Conservation (phyloP, 2,329 filamentous ascomycete species). For the Colletotrichum navitas region DNA sequence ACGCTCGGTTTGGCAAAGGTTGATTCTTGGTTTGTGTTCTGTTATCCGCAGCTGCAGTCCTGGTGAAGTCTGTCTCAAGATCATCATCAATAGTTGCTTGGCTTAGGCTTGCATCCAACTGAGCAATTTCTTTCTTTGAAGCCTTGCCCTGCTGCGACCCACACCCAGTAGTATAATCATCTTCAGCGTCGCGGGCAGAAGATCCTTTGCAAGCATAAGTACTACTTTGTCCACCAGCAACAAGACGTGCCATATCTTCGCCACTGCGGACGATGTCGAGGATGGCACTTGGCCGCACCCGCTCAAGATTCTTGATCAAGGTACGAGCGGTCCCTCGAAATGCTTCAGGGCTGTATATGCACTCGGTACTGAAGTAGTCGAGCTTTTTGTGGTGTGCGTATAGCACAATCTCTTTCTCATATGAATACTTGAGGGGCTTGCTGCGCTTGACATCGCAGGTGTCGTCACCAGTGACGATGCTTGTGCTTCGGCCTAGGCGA, state of each 20-base stretch:
- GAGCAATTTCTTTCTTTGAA: constrained; percentile 82
- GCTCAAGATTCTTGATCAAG: constrained; percentile 95
- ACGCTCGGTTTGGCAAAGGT: not conserved
- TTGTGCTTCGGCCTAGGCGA: constrained; percentile 87
- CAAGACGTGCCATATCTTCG: constrained; percentile 94
- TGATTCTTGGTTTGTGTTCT: not conserved
- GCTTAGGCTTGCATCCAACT: constrained; percentile 80
- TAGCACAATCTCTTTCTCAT: constrained; percentile 98
- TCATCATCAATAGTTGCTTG: constrained; percentile 71
- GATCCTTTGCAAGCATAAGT: constrained; percentile 57
- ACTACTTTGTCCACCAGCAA: constrained; percentile 69
- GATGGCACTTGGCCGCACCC: constrained; percentile 92
- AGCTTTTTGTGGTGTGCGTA: constrained; percentile 97
- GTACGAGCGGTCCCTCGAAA: constrained; percentile 93
- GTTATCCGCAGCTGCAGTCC: not conserved
- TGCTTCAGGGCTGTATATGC: constrained; percentile 97
- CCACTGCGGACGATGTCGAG: constrained; percentile 94
- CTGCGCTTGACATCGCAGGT: constrained; percentile 92
- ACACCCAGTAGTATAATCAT: constrained; percentile 67
- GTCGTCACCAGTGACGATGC: constrained; percentile 83
- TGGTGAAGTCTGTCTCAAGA: constrained; percentile 76
- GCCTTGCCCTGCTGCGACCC: constrained; percentile 68
- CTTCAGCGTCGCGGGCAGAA: constrained; percentile 48
- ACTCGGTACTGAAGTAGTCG: constrained; percentile 98
- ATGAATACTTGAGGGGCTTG: constrained; percentile 97